phyloP scores from a whole-genome alignment of 768 basidiomycete species.

The Asterophora parasitica region DNA sequence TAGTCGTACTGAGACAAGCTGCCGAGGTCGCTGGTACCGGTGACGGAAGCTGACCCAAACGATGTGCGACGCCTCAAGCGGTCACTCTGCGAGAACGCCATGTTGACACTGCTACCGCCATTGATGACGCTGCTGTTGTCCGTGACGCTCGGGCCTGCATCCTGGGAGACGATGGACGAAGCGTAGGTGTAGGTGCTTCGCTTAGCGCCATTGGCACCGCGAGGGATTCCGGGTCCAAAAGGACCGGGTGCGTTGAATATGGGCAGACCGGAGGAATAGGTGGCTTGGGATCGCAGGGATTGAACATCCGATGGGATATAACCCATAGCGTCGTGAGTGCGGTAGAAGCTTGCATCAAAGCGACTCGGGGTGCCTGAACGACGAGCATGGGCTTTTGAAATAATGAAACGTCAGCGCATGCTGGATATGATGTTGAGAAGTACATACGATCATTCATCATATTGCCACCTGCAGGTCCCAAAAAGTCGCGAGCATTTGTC shows the following conservation, averaged over 20 bases:
- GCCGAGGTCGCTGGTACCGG: slow-evolving; percentile 74
- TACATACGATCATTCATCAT: slow-evolving; percentile 49
- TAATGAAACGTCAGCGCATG: neutral
- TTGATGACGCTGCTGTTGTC: slow-evolving; percentile 63
- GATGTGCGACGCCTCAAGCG: slow-evolving; percentile 74
- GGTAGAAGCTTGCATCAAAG: slow-evolving; percentile 94
- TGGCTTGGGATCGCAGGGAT: slow-evolving; percentile 94
- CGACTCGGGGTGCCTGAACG: slow-evolving; percentile 90
- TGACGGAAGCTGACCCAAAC: slow-evolving; percentile 61
- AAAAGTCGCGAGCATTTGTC: slow-evolving; percentile 80
- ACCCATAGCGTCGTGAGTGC: slow-evolving; percentile 88
- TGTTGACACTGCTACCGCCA: slow-evolving; percentile 45
- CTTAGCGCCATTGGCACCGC: slow-evolving; percentile 62
- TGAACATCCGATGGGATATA: slow-evolving; percentile 96
- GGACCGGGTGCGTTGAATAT: slow-evolving; percentile 71
- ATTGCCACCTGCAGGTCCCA: slow-evolving; percentile 34
- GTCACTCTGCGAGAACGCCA: slow-evolving; percentile 91
- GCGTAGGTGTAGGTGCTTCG: slow-evolving; percentile 81
- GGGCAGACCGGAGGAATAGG: slow-evolving; percentile 88
- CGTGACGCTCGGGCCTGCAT: slow-evolving; percentile 61
- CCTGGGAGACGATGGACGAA: slow-evolving; percentile 91
- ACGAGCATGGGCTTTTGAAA: slow-evolving; percentile 37
- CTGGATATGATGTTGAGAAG: neutral
- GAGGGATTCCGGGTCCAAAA: slow-evolving; percentile 63
- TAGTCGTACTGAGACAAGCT: slow-evolving; percentile 77